Conservation (phyloP, 23 red algal genomes). For the Chondrus crispus region DNA sequence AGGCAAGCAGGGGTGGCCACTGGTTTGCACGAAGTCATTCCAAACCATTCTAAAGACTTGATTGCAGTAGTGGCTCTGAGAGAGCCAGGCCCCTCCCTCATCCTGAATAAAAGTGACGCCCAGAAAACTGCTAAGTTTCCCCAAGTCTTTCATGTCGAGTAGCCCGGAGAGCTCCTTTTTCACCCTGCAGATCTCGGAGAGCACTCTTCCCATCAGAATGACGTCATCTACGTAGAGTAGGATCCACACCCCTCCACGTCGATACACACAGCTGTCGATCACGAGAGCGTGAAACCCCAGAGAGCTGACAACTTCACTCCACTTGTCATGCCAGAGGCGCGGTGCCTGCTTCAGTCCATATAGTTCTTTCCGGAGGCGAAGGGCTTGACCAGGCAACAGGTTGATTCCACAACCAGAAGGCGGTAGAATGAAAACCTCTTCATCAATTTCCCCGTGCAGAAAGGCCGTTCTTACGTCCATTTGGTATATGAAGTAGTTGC, state of each 20-base stretch:
- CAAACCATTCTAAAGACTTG: neutral
- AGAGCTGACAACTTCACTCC: no score
- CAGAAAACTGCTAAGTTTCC: neutral
- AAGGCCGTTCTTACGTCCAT: constrained; percentile 46
- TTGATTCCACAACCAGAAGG: no score
- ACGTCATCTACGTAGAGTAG: constrained; percentile 38
- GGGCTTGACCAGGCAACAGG: neutral
- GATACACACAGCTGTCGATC: no score
- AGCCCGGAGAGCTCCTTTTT: neutral
- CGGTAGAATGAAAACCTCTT: neutral
- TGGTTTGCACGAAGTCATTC: constrained; percentile 1
- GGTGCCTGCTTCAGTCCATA: constrained; percentile 16
- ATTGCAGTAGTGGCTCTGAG: neutral
- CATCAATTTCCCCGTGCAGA: constrained; percentile 24
- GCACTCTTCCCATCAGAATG: neutral
- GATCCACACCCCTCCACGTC: neutral
- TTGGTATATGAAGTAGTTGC: neutral
- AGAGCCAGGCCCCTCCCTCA: neutral
- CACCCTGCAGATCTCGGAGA: neutral
- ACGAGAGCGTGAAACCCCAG: no score
- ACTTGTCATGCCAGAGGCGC: neutral
- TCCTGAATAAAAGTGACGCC: neutral
- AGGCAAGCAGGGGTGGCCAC: neutral
- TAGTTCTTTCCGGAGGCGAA: neutral
- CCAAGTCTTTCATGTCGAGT: constrained; percentile 4